These are phyloP conservation scores for Cornus kousa DNA, from an alignment of 148 eudicot genomes.

Conservation along the genomic window DNA sequence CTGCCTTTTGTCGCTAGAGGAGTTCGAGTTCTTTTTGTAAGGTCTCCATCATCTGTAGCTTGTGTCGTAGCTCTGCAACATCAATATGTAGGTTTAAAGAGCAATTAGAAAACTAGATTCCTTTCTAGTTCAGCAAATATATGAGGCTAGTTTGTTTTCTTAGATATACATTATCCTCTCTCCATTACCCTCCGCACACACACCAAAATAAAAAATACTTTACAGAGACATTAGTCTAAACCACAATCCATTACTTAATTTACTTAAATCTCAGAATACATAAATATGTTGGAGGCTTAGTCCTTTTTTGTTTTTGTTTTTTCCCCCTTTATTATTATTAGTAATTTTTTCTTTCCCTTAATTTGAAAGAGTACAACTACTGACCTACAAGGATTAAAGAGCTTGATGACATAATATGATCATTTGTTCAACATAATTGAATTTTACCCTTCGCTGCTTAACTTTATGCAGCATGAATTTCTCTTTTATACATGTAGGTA, in stretches of 20 bases:
- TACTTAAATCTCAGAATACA: too few species aligned
- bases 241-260: too few species aligned
- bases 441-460: not conserved
- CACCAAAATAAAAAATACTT: too few species aligned
- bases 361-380: too few species aligned
- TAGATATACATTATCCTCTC: not conserved
- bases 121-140: not conserved
- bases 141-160: not conserved
- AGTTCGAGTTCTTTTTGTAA: slow-evolving; percentile 88
- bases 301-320: too few species aligned
- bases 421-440: not conserved
- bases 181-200: too few species aligned
- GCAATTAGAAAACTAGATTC: not conserved
- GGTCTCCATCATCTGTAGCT: slow-evolving; percentile 91
- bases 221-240: too few species aligned
- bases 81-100: slow-evolving; percentile 58
- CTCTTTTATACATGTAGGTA: too few species aligned
- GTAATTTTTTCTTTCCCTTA: too few species aligned
- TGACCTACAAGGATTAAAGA: not conserved
- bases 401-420: not conserved
- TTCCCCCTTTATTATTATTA: too few species aligned
- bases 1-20: slow-evolving; percentile 90
- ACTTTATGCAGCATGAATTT: not conserved
- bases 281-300: too few species aligned
- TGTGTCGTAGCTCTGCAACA: slow-evolving; percentile 89